Percentiles rank a stretch among this genome's conserved stretches.
Evolutionary conservation across 192 early-diverging fungal genomes (phyloP).

Genomic region (Backusella macrospora): DNA sequence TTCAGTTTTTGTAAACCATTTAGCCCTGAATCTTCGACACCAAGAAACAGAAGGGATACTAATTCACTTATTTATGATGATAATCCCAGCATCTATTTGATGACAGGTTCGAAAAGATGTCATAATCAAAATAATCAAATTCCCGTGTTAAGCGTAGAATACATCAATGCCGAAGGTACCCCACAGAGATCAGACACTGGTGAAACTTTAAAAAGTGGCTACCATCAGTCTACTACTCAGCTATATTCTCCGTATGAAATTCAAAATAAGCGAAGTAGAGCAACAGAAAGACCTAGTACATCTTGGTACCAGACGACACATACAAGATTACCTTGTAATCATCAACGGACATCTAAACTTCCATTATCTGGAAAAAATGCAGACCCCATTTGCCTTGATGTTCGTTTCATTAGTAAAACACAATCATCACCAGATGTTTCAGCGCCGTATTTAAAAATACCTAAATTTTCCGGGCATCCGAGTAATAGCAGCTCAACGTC

Average conservation of each 20-base stretch:
- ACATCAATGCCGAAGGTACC: background rate
- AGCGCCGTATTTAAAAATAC: background rate
- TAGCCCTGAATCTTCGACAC: background rate
- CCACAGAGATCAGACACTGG: background rate
- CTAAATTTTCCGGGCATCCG: background rate
- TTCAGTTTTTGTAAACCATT: no score
- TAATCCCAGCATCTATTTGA: background rate
- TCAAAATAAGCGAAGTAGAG: background rate
- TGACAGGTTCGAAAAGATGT: background rate
- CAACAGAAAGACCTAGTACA: background rate
- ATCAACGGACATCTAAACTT: background rate
- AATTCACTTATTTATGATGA: background rate
- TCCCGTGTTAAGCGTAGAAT: background rate
- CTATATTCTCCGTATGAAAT: background rate
- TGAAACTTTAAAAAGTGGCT: background rate
- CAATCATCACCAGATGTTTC: background rate
- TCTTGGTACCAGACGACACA: background rate
- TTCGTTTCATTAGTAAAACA: background rate
- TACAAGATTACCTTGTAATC: background rate
- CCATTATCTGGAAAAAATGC: background rate
- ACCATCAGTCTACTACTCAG: background rate
- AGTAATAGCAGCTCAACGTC: background rate
- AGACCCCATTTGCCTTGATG: background rate
- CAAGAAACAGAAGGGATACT: background rate
- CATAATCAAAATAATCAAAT: background rate